These are phyloP conservation scores for Mycogone perniciosa DNA, from an alignment of 2,329 filamentous ascomycete genomes.

Conservation along the genomic window DNA sequence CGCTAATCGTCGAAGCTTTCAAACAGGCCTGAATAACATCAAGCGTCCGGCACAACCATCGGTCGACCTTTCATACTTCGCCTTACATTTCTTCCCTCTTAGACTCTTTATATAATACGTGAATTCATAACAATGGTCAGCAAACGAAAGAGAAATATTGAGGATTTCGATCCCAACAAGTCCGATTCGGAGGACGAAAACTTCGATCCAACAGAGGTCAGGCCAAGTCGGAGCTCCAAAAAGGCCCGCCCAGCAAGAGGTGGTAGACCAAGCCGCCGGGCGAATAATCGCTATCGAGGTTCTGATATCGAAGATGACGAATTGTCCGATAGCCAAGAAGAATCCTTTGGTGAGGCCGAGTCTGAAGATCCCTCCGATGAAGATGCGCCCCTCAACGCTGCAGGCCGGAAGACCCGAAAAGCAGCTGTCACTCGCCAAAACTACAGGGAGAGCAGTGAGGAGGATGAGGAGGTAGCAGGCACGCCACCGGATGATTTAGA, in stretches of 20 bases:
- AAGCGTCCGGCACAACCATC: neutral
- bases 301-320: conserved; percentile 58
- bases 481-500: conserved; percentile 17
- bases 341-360: conserved; percentile 41
- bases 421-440: conserved; percentile 39
- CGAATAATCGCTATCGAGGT: conserved; percentile 43
- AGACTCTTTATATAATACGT: neutral
- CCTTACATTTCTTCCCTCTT: neutral
- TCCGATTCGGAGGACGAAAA: conserved; percentile 62
- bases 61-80: neutral
- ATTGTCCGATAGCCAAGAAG: conserved; percentile 46
- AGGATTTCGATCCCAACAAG: conserved; percentile 59
- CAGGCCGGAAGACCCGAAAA: conserved; percentile 44
- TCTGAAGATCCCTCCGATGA: conserved; percentile 37
- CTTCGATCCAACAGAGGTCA: conserved; percentile 50
- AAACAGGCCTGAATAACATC: neutral
- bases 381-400: conserved; percentile 38
- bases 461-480: conserved; percentile 21
- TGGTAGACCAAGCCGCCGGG: conserved; percentile 29
- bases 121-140: conserved; percentile 23
- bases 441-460: conserved; percentile 41
- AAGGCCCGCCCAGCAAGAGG: conserved; percentile 35
- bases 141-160: conserved; percentile 53
- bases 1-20: neutral
- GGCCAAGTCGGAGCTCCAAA: conserved; percentile 36